Percentiles rank a stretch among this genome's conserved stretches.
These are phyloP conservation scores for Phaseolus lunatus DNA, from an alignment of 306 rosid species.

Conservation along the genomic window DNA sequence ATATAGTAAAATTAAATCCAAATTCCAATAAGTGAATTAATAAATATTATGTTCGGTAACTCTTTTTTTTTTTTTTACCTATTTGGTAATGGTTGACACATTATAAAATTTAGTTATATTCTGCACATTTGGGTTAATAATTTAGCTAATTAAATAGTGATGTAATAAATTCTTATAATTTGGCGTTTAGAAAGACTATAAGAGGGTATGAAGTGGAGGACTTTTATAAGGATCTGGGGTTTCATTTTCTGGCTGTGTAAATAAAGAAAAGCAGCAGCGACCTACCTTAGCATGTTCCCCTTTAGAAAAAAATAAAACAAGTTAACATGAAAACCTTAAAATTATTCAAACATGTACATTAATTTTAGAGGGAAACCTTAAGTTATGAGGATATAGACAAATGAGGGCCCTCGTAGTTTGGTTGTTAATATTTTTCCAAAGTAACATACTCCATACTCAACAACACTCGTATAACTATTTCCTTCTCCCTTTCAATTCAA, in stretches of 20 bases:
- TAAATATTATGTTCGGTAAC: neutral
- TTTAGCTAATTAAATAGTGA: neutral
- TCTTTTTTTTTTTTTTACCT: neutral
- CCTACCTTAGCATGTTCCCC: neutral
- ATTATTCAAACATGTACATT: neutral
- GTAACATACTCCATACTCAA: constrained; percentile 32
- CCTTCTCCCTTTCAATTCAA: constrained; percentile 52
- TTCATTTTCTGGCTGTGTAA: neutral
- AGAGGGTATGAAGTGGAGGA: constrained; percentile 17
- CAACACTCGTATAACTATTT: constrained; percentile 1
- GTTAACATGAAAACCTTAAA: neutral
- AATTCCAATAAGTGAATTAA: neutral
- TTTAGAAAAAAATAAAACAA: neutral
- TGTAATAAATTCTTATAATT: neutral
- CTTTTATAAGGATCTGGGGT: neutral
- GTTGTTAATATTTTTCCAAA: constrained; percentile 52
- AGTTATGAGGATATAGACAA: constrained; percentile 61
- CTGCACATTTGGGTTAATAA: neutral
- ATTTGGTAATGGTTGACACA: neutral
- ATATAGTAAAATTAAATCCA: neutral
- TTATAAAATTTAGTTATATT: neutral
- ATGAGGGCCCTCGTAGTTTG: constrained; percentile 55
- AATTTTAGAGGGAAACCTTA: constrained; percentile 4
- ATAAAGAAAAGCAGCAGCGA: neutral
- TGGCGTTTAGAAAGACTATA: neutral